Evolutionary conservation across 352 stramenopile species (phyloP).

Genomic region (Phytopythium mirpurense): DNA sequence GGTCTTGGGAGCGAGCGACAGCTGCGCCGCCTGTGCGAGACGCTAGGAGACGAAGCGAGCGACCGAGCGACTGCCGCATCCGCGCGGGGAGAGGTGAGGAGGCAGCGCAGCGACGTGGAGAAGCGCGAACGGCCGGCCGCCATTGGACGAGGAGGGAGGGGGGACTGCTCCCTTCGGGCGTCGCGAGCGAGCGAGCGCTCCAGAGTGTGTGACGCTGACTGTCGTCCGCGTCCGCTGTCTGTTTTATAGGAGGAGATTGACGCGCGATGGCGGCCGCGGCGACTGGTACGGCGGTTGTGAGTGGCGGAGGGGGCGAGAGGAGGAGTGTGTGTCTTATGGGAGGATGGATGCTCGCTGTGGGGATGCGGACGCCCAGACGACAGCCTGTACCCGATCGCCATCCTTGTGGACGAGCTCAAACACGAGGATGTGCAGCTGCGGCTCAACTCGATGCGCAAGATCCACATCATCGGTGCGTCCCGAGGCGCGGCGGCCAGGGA

Average conservation of each 20-base stretch:
- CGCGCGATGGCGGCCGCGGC: constrained; percentile 21
- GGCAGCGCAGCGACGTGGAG: too few species aligned
- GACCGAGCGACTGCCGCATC: neutral
- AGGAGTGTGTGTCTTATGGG: too few species aligned
- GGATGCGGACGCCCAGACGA: constrained; percentile 29
- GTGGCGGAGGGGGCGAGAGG: neutral
- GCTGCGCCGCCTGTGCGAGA: neutral
- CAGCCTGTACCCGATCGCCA: constrained; percentile 84
- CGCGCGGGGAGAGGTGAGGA: neutral
- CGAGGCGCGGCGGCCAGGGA: too few species aligned
- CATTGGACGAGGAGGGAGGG: neutral
- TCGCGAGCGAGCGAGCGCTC: too few species aligned
- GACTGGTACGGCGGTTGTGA: constrained; percentile 9
- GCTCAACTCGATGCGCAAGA: constrained; percentile 90
- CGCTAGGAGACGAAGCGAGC: too few species aligned
- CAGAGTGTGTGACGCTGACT: neutral
- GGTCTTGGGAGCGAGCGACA: neutral
- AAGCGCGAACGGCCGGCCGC: too few species aligned
- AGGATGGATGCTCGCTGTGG: too few species aligned
- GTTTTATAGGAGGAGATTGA: neutral
- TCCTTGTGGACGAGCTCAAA: constrained; percentile 91
- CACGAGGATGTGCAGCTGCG: constrained; percentile 90
- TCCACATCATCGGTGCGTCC: constrained; percentile 83
- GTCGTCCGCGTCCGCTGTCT: too few species aligned
- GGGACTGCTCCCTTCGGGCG: too few species aligned